Percentiles rank a stretch among this genome's conserved stretches.
These are phyloP conservation scores for Astraeus odoratus DNA, from an alignment of 768 basidiomycete genomes.

Conservation along the genomic window DNA sequence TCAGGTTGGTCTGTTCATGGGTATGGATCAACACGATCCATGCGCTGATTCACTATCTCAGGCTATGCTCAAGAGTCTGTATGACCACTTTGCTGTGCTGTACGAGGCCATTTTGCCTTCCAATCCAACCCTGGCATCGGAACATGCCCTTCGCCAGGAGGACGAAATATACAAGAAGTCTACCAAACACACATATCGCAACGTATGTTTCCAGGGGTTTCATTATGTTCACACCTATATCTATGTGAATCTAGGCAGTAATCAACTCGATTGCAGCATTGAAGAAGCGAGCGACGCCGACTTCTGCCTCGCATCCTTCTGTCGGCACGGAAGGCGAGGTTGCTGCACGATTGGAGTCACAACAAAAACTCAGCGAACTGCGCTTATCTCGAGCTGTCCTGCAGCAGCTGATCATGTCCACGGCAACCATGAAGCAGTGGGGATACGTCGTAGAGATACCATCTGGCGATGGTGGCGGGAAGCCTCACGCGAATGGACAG, in stretches of 20 bases:
- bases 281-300: constrained; percentile 50
- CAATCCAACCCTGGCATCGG: constrained; percentile 58
- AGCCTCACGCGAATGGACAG: constrained; percentile 57
- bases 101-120: constrained; percentile 50
- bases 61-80: constrained; percentile 70
- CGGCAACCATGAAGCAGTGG: constrained; percentile 53
- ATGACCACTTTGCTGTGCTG: constrained; percentile 63
- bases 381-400: constrained; percentile 48
- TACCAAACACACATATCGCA: constrained; percentile 76
- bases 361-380: constrained; percentile 46
- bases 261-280: constrained; percentile 46
- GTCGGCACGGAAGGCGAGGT: constrained; percentile 73
- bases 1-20: constrained; percentile 40
- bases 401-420: constrained; percentile 51
- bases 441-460: constrained; percentile 71
- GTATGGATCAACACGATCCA: no score
- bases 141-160: constrained; percentile 80
- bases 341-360: constrained; percentile 45
- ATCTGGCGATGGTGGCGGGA: constrained; percentile 52
- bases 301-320: constrained; percentile 54
- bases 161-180: constrained; percentile 69
- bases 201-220: constrained; percentile 39
- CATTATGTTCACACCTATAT: constrained; percentile 3
- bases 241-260: constrained; percentile 33
- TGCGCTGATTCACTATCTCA: constrained; percentile 20